Conservation (phyloP, 306 rosid genomes). For the Lithocarpus polystachyus region DNA sequence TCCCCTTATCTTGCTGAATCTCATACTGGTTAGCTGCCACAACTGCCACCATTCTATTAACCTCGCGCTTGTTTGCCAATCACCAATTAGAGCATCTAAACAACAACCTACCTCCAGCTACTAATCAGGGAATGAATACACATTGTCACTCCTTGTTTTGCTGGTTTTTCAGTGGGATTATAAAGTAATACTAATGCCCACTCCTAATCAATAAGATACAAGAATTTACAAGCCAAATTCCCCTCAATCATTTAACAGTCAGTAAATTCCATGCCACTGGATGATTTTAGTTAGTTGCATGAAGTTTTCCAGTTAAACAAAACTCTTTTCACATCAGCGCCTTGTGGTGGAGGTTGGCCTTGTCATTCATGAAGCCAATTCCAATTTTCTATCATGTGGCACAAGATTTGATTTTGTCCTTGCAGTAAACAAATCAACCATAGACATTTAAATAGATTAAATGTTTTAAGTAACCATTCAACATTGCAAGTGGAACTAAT, state of each 20-base stretch:
- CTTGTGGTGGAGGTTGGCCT: not conserved
- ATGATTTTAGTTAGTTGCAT: not conserved
- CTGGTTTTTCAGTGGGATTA: not conserved
- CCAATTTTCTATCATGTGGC: conserved; percentile 39
- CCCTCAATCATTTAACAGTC: too few species aligned
- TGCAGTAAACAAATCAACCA: conserved; percentile 27
- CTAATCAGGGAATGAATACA: not conserved
- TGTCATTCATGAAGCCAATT: conserved; percentile 21
- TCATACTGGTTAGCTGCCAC: too few species aligned
- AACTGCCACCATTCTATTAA: too few species aligned
- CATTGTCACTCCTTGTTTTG: not conserved
- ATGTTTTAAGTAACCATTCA: not conserved
- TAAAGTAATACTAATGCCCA: not conserved
- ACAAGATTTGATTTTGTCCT: conserved; percentile 38
- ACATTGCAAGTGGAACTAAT: not conserved
- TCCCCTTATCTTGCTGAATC: too few species aligned
- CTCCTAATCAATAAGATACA: not conserved
- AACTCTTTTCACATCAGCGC: not conserved
- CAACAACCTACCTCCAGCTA: too few species aligned
- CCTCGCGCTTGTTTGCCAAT: too few species aligned
- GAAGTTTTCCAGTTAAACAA: not conserved
- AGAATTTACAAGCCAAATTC: not conserved
- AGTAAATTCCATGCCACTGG: not conserved
- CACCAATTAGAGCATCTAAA: too few species aligned
- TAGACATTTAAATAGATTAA: not conserved